These are phyloP conservation scores for Umbelopsis sp. DNA, from an alignment of 192 early-diverging fungal species.

Conservation along the genomic window DNA sequence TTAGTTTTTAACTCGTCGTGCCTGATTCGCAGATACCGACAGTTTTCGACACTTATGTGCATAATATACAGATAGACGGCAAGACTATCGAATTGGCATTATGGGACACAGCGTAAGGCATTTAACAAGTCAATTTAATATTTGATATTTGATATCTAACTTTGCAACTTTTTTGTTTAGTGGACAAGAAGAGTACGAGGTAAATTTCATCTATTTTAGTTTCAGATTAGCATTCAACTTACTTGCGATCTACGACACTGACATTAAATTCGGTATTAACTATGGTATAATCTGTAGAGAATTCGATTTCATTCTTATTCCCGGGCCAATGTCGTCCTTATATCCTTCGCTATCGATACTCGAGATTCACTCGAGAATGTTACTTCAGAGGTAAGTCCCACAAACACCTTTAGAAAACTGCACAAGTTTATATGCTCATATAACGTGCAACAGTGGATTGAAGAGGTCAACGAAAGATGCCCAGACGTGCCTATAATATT, in stretches of 20 bases:
- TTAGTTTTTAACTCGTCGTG: no score
- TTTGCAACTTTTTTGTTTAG: not conserved
- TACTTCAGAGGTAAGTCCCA: constrained; percentile 50
- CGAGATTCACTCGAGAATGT: constrained; percentile 82
- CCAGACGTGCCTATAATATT: constrained; percentile 77
- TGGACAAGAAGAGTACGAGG: constrained; percentile 31
- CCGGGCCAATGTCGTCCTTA: constrained; percentile 85
- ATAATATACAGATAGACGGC: constrained; percentile 22
- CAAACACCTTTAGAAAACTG: not conserved
- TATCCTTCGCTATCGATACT: constrained; percentile 86
- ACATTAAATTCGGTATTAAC: not conserved
- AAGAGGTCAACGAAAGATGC: constrained; percentile 82
- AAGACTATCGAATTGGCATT: constrained; percentile 21
- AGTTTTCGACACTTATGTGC: constrained; percentile 26
- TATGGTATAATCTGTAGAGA: constrained; percentile 35
- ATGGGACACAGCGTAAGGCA: constrained; percentile 27
- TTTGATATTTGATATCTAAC: not conserved
- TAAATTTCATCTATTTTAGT: not conserved
- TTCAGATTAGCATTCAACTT: not conserved
- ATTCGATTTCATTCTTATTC: constrained; percentile 88
- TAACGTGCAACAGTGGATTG: constrained; percentile 69
- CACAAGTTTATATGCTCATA: not conserved
- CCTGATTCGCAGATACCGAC: constrained; percentile 18
- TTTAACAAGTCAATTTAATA: not conserved
- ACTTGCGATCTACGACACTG: not conserved